phyloP scores from a whole-genome alignment of 129 eudicot species.

The Tanacetum coccineum region DNA sequence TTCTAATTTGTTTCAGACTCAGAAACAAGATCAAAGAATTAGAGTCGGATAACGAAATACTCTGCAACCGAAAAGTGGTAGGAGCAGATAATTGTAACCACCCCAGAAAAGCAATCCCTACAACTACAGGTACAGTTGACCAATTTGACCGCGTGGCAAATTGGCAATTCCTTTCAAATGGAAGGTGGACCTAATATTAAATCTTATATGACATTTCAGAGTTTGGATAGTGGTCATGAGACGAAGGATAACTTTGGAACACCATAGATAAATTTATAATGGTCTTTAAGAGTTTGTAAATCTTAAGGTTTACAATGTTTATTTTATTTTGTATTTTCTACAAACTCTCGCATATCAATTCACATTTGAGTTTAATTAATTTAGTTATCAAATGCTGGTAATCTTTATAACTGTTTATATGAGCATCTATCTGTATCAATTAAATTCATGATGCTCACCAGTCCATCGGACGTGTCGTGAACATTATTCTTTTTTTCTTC shows the following conservation, averaged over 20 bases:
- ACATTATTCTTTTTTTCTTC: too few relatives aligned
- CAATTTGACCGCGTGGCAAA: conserved; percentile 6
- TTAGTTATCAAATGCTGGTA: too few relatives aligned
- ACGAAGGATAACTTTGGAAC: conserved; percentile 33
- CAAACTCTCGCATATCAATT: too few relatives aligned
- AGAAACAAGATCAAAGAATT: conserved; percentile 59
- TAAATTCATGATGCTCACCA: too few relatives aligned
- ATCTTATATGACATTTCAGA: conserved; percentile 36
- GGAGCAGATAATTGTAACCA: conserved; percentile 35
- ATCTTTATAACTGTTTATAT: too few relatives aligned
- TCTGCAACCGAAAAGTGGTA: conserved; percentile 52
- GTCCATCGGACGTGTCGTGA: too few relatives aligned
- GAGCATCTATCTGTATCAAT: too few relatives aligned
- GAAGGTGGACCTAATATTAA: conserved; percentile 1
- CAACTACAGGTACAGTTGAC: conserved; percentile 42
- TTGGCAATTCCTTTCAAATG: conserved; percentile 4
- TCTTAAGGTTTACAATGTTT: too few relatives aligned
- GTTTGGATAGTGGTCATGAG: conserved; percentile 41
- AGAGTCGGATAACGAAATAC: conserved; percentile 67
- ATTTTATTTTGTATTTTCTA: too few relatives aligned
- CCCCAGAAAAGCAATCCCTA: conserved; percentile 30
- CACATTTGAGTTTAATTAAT: too few relatives aligned
- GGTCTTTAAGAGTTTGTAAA: too few relatives aligned
- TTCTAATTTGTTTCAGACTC: conserved; percentile 42
- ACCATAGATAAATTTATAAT: conserved; percentile 45